Base-by-base conservation (phyloP, 2,329 filamentous ascomycete species). In the Alternaria arborescens region DNA sequence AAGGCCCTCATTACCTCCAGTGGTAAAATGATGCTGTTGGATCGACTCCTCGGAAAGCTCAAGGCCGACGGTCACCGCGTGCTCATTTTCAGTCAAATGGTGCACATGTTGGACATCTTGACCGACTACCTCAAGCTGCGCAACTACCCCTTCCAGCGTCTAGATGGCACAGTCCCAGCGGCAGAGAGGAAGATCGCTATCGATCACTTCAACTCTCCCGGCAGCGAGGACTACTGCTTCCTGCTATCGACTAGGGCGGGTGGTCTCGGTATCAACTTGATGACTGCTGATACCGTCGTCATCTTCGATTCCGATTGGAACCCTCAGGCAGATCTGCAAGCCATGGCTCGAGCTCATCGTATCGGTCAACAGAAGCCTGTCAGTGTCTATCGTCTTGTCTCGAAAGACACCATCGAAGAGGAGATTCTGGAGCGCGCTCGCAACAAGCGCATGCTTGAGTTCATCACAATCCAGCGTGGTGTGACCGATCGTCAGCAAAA, bases 281-380 rank as follows among this genome's bases (percentile, higher is more conserved):
- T 98, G 93, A 98, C 95, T 24, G 95, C 95, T 8, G 96, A 99
- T 74, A 99, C 95, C 0, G 95, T 99, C 67, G 90, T 99, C 71
- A 90, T 99, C 44, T 99, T 98, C 72, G 96, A 99, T 78, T 98
- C 95, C 0, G 94, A 97, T 74, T 99, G 96, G 95, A 99, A 99
- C 70, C 96, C 95, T 18, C 95, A 99, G 78, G 95, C 95, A 7
- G 96, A 99, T 83, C 82, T 99, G 68, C 95, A 99, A 78, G 95
- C 95, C 41, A 99, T 99, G 95, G 95, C 95, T 60, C 91, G 95
- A 79, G 96, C 96, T 60, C 96, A 99, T 80, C 91, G 95, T 78
- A 99, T 99, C 67, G 95, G 95, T 3, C 95, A 99, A 77, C 97
- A 95, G 77, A 93, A 90, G 65, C 94, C 95, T 7, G 95, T 99